These are phyloP conservation scores for Tetradesmus obliquus DNA, from an alignment of 139 green algal species.

Conservation along the genomic window DNA sequence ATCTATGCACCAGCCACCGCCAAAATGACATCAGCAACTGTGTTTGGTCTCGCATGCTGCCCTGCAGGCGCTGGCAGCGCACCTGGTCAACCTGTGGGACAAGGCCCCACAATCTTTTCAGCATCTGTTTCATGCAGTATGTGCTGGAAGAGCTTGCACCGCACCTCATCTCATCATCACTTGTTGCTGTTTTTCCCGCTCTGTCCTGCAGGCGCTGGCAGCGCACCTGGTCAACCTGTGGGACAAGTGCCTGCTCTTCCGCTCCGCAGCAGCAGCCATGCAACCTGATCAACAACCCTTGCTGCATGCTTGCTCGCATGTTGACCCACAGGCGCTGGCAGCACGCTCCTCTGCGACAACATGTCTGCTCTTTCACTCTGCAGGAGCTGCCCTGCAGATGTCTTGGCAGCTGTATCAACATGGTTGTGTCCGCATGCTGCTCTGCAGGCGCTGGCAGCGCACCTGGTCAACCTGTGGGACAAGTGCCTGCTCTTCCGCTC, in stretches of 20 bases:
- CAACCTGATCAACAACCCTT: too few relatives aligned
- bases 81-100: constrained; percentile 18
- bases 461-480: constrained; percentile 32
- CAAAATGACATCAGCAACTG: background rate
- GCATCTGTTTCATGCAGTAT: too few relatives aligned
- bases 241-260: constrained; percentile 42
- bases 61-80: constrained; percentile 31
- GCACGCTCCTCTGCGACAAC: background rate
- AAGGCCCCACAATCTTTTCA: too few relatives aligned
- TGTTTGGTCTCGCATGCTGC: background rate
- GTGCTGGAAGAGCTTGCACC: too few relatives aligned
- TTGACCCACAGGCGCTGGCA: too few relatives aligned
- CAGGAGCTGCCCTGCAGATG: background rate
- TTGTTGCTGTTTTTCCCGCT: too few relatives aligned
- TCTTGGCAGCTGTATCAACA: background rate
- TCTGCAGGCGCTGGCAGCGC: constrained; percentile 30
- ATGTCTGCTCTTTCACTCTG: background rate
- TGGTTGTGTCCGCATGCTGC: background rate
- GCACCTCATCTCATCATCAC: too few relatives aligned
- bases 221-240: constrained; percentile 28
- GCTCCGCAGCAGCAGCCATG: background rate
- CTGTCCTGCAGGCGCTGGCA: constrained; percentile 16
- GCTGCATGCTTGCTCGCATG: too few relatives aligned
- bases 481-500: constrained; percentile 33
- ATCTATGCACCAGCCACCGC: background rate